phyloP scores from a whole-genome alignment of 2,329 filamentous ascomycete genomes.

The Fusarium nodosum region DNA sequence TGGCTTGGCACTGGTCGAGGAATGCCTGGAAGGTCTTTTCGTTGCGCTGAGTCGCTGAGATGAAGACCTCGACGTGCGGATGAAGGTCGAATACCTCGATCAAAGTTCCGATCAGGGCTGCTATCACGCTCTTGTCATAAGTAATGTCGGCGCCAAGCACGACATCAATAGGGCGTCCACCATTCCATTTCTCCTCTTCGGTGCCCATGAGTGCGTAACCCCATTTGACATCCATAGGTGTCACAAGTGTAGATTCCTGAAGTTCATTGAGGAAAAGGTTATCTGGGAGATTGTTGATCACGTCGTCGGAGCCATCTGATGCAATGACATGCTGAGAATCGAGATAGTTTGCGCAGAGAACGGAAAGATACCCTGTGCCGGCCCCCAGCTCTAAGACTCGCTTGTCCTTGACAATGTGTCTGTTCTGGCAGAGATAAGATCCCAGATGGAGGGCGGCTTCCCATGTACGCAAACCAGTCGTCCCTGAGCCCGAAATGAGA shows the following conservation, averaged over 20 bases:
- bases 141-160: conserved; percentile 84
- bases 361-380: conserved; percentile 81
- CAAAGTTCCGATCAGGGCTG: conserved; percentile 74
- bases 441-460: conserved; percentile 82
- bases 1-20: conserved; percentile 67
- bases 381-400: conserved; percentile 79
- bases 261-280: conserved; percentile 78
- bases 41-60: conserved; percentile 80
- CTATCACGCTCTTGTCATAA: conserved; percentile 76
- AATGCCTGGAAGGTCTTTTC: conserved; percentile 76
- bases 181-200: conserved; percentile 68
- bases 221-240: conserved; percentile 72
- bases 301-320: conserved; percentile 81
- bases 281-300: conserved; percentile 75
- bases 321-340: conserved; percentile 71
- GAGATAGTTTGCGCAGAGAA: conserved; percentile 79
- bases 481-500: conserved; percentile 77
- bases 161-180: conserved; percentile 66
- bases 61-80: conserved; percentile 69
- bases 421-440: conserved; percentile 71
- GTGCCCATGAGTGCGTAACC: conserved; percentile 70
- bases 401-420: conserved; percentile 63
- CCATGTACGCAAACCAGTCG: conserved; percentile 84
- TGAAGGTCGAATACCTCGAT: conserved; percentile 71
- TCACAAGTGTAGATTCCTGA: conserved; percentile 61